Evolutionary conservation across 495 filamentous ascomycete species (phyloP).

Genomic region (Penicillium odoratum): DNA sequence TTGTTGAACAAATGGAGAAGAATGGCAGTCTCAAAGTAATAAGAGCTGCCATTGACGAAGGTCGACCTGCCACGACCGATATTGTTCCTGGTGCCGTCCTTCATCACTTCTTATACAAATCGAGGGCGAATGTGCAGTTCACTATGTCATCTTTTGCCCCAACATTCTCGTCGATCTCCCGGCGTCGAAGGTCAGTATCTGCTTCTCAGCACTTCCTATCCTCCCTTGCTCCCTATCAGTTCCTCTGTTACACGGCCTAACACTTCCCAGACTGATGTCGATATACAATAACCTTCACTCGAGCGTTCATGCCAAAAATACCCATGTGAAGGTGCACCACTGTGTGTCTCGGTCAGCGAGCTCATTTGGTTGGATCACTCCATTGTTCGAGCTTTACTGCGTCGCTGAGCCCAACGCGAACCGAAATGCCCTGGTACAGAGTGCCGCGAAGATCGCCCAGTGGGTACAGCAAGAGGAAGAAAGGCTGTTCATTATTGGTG

Average conservation of each 20-base stretch:
- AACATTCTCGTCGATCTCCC: slow-evolving; percentile 62
- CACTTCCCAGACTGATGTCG: slow-evolving; percentile 62
- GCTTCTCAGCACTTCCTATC: background rate
- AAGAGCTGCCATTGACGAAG: slow-evolving; percentile 65
- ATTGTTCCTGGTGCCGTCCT: slow-evolving; percentile 79
- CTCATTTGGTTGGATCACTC: slow-evolving; percentile 86
- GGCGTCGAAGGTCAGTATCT: slow-evolving; percentile 58
- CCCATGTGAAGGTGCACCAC: slow-evolving; percentile 82
- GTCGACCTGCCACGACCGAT: slow-evolving; percentile 67
- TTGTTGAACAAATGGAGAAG: slow-evolving; percentile 74
- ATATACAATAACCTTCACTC: slow-evolving; percentile 84
- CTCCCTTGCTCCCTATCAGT: background rate
- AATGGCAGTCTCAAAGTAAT: slow-evolving; percentile 75
- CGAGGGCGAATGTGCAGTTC: slow-evolving; percentile 90
- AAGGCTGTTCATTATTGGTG: slow-evolving; percentile 90
- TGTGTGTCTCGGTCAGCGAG: slow-evolving; percentile 69
- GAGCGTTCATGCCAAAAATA: slow-evolving; percentile 77
- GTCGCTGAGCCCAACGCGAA: slow-evolving; percentile 78
- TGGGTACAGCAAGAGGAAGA: slow-evolving; percentile 93
- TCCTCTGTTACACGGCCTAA: background rate
- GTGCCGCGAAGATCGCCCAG: slow-evolving; percentile 80
- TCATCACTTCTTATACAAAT: slow-evolving; percentile 93
- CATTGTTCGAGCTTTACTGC: slow-evolving; percentile 89
- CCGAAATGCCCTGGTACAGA: slow-evolving; percentile 76
- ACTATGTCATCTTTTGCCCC: slow-evolving; percentile 82